Evolutionary conservation across 305 asterid species (phyloP).

Genomic region (Euphrasia arctica): DNA sequence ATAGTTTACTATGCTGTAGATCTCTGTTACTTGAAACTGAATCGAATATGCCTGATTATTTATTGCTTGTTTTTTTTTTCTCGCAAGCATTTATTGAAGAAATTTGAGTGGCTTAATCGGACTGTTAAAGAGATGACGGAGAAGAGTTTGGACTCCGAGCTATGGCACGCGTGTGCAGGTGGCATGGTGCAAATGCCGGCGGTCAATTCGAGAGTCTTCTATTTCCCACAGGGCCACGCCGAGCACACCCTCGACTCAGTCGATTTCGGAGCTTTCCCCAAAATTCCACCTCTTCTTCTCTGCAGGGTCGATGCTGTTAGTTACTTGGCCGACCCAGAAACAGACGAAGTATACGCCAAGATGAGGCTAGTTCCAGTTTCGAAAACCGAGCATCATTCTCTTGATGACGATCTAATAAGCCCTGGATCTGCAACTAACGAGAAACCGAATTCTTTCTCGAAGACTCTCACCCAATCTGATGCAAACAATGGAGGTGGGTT

Average conservation of each 20-base stretch:
- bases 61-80: not conserved
- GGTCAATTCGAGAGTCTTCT: conserved; percentile 66
- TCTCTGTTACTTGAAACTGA: conserved; percentile 16
- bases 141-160: conserved; percentile 57
- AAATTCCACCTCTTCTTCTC: conserved; percentile 59
- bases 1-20: conserved; percentile 25
- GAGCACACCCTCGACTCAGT: conserved; percentile 68
- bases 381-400: conserved; percentile 31
- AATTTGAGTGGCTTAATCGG: not conserved
- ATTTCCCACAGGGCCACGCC: conserved; percentile 83
- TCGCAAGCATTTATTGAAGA: conserved; percentile 34
- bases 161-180: conserved; percentile 96
- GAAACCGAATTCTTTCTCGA: conserved; percentile 48
- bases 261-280: conserved; percentile 65
- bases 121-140: conserved; percentile 50
- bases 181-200: conserved; percentile 78
- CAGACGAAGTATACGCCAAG: conserved; percentile 63
- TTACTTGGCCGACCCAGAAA: conserved; percentile 65
- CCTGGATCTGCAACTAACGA: conserved; percentile 35
- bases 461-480: conserved; percentile 64
- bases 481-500: conserved; percentile 77
- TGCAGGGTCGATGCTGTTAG: conserved; percentile 68
- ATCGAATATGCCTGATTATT: conserved; percentile 19
- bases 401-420: conserved; percentile 30
- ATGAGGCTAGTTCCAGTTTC: conserved; percentile 50